phyloP scores from a whole-genome alignment of 2,329 filamentous ascomycete species.

The Penicillium sp. region DNA sequence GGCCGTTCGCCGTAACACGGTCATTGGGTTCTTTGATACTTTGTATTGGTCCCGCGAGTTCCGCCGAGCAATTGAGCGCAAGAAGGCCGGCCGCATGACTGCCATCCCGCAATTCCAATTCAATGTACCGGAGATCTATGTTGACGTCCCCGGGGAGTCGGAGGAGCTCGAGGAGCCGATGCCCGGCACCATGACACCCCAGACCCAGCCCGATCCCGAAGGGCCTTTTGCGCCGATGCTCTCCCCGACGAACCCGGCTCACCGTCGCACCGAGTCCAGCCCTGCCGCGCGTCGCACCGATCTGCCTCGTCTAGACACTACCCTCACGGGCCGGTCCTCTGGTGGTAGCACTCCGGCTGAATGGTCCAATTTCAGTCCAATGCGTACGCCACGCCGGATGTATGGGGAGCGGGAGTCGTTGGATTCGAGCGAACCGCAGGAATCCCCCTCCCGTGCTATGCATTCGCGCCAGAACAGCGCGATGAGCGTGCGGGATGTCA shows the following conservation, averaged over 20 bases:
- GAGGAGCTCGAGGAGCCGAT: slow-evolving; percentile 14
- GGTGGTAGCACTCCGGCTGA: slow-evolving; percentile 38
- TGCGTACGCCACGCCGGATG: slow-evolving; percentile 31
- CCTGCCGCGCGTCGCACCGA: slow-evolving; percentile 25
- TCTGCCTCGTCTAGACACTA: slow-evolving; percentile 46
- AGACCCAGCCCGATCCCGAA: slow-evolving; percentile 17
- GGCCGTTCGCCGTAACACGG: slow-evolving; percentile 80
- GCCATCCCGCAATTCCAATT: slow-evolving; percentile 72
- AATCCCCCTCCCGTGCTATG: slow-evolving; percentile 22
- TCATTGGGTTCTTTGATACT: slow-evolving; percentile 93
- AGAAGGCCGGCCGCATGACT: slow-evolving; percentile 69
- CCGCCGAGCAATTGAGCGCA: slow-evolving; percentile 65
- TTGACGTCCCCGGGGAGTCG: slow-evolving; percentile 63
- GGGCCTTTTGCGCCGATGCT: slow-evolving; percentile 28
- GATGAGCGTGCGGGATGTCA: slow-evolving; percentile 69
- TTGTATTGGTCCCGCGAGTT: slow-evolving; percentile 80
- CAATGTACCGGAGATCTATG: slow-evolving; percentile 80
- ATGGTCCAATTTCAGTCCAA: slow-evolving; percentile 50
- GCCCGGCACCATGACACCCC: slow-evolving; percentile 20
- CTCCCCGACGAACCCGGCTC: slow-evolving; percentile 26
- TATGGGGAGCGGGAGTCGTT: slow-evolving; percentile 31
- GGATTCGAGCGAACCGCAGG: slow-evolving; percentile 22
- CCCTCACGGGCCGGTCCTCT: slow-evolving; percentile 38
- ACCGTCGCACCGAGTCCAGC: slow-evolving; percentile 27
- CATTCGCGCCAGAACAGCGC: slow-evolving; percentile 59